Evolutionary conservation across 2,329 filamentous ascomycete species (phyloP), one percentile per base, ranked within the genome.

Genomic region (Volutella citrinella): DNA sequence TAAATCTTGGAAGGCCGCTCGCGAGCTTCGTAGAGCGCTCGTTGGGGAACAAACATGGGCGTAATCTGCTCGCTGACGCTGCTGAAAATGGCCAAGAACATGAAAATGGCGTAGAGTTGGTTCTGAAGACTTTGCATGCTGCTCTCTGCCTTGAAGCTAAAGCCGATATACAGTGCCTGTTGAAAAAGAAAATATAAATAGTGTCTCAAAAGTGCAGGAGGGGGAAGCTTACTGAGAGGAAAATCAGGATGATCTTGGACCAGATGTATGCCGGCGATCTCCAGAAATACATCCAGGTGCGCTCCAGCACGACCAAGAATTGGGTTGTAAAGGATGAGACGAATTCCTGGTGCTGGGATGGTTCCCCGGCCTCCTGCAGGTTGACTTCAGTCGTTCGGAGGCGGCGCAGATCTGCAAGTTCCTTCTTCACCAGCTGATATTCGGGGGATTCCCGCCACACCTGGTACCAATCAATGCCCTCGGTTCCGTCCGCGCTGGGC

Each of bases 11-110:
- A 79, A 0, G 81, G 80, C 3, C 81, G 69, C 56, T 86, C 82
- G 13, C 80, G 78, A 5, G 76, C 78, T 57, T 85, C 81, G 51
- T 85, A 86, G 0, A 85, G 61, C 1, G 74, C 67, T 19, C 82
- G 76, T 48, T 84, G 80, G 0, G 76, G 74, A 27, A 84, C 73
- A 47, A 85, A 85, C 47, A 81, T 78, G 5, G 81, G 80, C 80
- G 84, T 84, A n/a, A 80, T 76, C 42, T 81, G 76, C 40, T 80
- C 72, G 5, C 73, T 70, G 20, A 82, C 29, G 15, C 45, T 51
- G 29, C 74, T 74, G 52, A 86, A 86, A 51, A 85, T 77, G n/a
- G 78, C 83, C 42, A 76, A 62, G 28, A 81, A 63, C 77, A 84
- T 80, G 59, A 86, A 86, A 27, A 83, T 77, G 34, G 70, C 69